Base-by-base conservation (phyloP, 2,329 filamentous ascomycete species). In the Metarhizium humberi region DNA sequence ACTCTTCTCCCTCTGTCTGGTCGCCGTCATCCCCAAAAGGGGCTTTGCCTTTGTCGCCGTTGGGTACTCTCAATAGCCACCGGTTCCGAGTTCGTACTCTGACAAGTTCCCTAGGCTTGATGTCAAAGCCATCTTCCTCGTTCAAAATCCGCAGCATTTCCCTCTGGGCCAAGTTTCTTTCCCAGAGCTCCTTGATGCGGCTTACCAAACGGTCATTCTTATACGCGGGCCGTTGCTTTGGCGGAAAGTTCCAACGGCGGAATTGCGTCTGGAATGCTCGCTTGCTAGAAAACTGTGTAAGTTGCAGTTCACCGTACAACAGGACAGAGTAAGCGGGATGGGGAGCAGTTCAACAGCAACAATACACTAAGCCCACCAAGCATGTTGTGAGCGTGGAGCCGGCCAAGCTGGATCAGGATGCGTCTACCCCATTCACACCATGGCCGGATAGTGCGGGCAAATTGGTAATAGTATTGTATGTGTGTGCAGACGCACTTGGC, bases 221-320 rank as follows among this genome's bases (percentile, higher is more conserved):
- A 65, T 90, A 82, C 1, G 85, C 84, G 0, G 84, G 84, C 57
- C 85, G 84, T 61, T 88, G 84, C 67, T 90, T 90, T 56, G 79
- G 81, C 14, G 88, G 88, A 62, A 94, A 92, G 7, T 82, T 80
- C 90, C 90, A 94, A 67, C 82, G 78, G 65, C 84, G 86, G 70
- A 91, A 89, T 62, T 90, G 86, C 3, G 78, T 83, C 68, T 90
- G 87, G 58, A 86, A 90, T 47, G 86, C 85, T 57, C 88, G 84
- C 74, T 89, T 90, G 68, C 88, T 88, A 69, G 54, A 47, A 58
- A 49, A 52, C 20, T 54, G 54, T 56, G 58, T 65, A 57, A 63
- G 59, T 60, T 18, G 51, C 42, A 14, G 43, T 53, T 32, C 20
- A 48, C 4, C 18, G 16, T 45, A 10, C 18, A 18, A 45, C 42